Evolutionary conservation across 805 yeast genomes (phyloP), one percentile per base, ranked within the genome.

Genomic region (Metschnikowia peoriensis): DNA sequence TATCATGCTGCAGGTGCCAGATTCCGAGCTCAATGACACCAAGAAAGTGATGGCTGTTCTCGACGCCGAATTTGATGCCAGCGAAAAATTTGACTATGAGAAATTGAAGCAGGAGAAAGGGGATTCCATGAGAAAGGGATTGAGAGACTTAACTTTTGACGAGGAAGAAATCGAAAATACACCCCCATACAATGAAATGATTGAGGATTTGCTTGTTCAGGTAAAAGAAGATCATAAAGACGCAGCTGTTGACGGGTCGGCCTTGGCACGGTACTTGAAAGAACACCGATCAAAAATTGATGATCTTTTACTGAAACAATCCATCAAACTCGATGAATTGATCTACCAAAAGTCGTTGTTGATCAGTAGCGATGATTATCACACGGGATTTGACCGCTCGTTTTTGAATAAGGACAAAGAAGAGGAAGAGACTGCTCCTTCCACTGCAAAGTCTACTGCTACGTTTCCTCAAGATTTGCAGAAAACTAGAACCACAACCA

Each of bases 301-400:
- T 48, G 80, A 80, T 28, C 87, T 89, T 4, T 75, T 86, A 54
- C 71, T 71, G 27, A 84, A 82, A 55, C 90, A 88, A 52, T 76
- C 79, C 27, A 80, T 81, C 47, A 90, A 88, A 66, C 73, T 91
- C 58, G 83, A 79, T 40, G 81, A 81, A 35, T 75, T 94, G 50
- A 77, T 82, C 59, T 78, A 82, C 58, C 97, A 92, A 62, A 88
- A 88, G 63, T 76, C 83, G 11, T 64, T 75, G 44, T 87, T 89
- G 65, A 92, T 94, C 58, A 85, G 96, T 2, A 85, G 94, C 47
- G 98, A 92, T 14, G 99, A 93, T 69, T 79, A 91, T 40, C 94
- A 84, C 60, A 90, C 94, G 12, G 98, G 97, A 0, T 94, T 89
- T 76, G 96, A 93, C 66, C 82, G 88, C 41, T 86, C 97, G 0